Conservation (phyloP, 2,329 filamentous ascomycete genomes). For the Trichoderma oligosporum region DNA sequence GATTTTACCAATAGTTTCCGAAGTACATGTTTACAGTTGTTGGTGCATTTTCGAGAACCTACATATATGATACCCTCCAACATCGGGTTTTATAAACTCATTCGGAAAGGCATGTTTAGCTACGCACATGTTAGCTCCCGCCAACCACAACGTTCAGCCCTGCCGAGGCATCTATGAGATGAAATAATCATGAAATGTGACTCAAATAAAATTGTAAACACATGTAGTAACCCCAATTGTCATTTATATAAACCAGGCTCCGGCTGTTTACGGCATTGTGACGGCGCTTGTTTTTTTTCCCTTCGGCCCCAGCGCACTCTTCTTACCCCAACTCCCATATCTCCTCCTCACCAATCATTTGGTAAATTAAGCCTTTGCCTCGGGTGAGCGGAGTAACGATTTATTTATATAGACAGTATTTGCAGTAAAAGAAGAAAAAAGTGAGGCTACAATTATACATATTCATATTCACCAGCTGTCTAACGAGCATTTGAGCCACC, state of each 20-base stretch:
- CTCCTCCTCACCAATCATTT: not conserved
- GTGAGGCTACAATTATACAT: not conserved
- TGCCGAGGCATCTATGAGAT: not conserved
- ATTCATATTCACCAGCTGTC: not conserved
- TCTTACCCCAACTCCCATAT: not conserved
- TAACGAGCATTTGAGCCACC: too few species aligned
- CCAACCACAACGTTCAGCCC: not conserved
- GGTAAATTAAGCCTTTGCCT: slow-evolving; percentile 7
- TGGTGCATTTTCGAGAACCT: too few species aligned
- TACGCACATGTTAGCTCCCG: not conserved
- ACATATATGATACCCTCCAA: not conserved
- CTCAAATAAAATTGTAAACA: not conserved
- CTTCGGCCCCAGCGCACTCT: not conserved
- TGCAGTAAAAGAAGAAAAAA: not conserved
- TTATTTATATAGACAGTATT: not conserved
- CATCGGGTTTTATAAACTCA: slow-evolving; percentile 2
- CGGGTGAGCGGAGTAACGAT: not conserved
- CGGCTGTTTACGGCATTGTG: slow-evolving; percentile 8
- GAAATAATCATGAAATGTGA: too few species aligned
- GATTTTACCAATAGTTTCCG: too few species aligned
- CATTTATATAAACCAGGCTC: not conserved
- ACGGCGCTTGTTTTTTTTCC: not conserved
- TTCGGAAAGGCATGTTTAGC: not conserved
- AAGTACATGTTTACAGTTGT: too few species aligned
- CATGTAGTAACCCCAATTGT: not conserved